Evolutionary conservation across 345 rosid species (phyloP).

Genomic region (rapeseed (Brassica napus)): Da-Ae NC_063439.1:25090001-25090500

Average conservation of each 20-base stretch:
- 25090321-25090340: too few relatives aligned
- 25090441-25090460: too few relatives aligned
- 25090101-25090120: conserved; percentile 30
- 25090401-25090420: too few relatives aligned
- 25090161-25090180: neutral
- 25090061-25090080: conserved; percentile 10
- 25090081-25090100: conserved; percentile 30
- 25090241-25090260: neutral
- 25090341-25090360: too few relatives aligned
- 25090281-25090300: too few relatives aligned
- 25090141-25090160: neutral
- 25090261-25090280: too few relatives aligned
- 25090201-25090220: neutral
- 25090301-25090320: too few relatives aligned
- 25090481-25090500: too few relatives aligned
- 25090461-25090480: too few relatives aligned
- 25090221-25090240: neutral
- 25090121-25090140: conserved; percentile 1
- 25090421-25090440: too few relatives aligned
- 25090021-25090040: conserved; percentile 47
- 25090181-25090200: neutral
- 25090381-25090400: too few relatives aligned
- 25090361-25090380: too few relatives aligned
- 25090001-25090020: conserved; percentile 83
- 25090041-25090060: conserved; percentile 12